These are phyloP conservation scores for Hypoxylon sp. DNA, from an alignment of 2,329 filamentous ascomycete genomes.

Conservation along the genomic window DNA sequence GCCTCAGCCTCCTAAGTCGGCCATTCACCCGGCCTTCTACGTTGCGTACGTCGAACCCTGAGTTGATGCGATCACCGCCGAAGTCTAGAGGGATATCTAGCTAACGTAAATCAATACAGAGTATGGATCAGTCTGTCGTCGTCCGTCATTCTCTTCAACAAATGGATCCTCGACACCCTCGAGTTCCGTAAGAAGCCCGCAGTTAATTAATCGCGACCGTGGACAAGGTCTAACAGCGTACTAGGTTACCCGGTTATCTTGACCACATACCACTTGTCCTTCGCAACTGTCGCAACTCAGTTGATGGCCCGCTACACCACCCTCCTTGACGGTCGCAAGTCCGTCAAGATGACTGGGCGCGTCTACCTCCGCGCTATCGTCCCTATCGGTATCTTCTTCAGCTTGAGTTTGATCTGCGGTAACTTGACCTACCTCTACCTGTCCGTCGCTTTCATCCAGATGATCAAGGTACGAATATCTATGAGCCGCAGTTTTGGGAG, in stretches of 20 bases:
- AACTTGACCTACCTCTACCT: slow-evolving; percentile 97
- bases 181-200: slow-evolving; percentile 78
- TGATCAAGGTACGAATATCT: slow-evolving; percentile 82
- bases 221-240: slow-evolving; percentile 55
- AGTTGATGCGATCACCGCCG: slow-evolving; percentile 12
- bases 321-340: slow-evolving; percentile 93
- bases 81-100: slow-evolving; percentile 4
- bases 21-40: slow-evolving; percentile 87
- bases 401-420: slow-evolving; percentile 93
- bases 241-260: slow-evolving; percentile 82
- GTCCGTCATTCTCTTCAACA: slow-evolving; percentile 98
- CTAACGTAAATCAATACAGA: slow-evolving; percentile 62
- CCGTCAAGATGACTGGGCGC: slow-evolving; percentile 95
- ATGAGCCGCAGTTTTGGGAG: not conserved
- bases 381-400: slow-evolving; percentile 96
- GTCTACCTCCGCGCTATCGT: slow-evolving; percentile 95
- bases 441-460: slow-evolving; percentile 97
- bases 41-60: slow-evolving; percentile 70
- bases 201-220: slow-evolving; percentile 64
- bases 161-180: slow-evolving; percentile 91
- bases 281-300: slow-evolving; percentile 95
- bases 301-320: slow-evolving; percentile 90
- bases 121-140: slow-evolving; percentile 94
- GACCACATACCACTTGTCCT: slow-evolving; percentile 95
- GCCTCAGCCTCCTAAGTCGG: slow-evolving; percentile 72